Base-by-base conservation (phyloP, 208 protist genomes). In the Crithidia thermophila region DNA sequence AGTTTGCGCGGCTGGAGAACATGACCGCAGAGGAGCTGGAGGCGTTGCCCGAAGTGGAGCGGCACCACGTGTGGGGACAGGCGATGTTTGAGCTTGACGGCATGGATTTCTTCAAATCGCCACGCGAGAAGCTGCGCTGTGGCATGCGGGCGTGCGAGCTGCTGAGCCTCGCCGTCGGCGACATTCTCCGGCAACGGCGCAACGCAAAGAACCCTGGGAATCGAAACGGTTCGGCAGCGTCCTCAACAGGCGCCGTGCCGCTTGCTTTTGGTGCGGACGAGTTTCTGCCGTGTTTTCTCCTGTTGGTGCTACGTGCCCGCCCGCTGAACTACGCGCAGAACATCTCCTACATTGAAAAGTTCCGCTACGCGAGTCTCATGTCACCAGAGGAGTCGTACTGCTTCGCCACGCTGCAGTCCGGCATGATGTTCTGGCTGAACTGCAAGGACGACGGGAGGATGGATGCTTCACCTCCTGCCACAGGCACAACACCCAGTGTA, bases 61-160 rank as follows among this genome's bases (percentile, higher is more conserved):
- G 50, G n/a, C 80, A 93, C 55, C 67, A 84, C 45, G 66, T 87
- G n/a, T 95, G 90, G 87, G 76, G 75, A 3, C 81, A 87, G 62
- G 85, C 85, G 21, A 91, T 95, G 84, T 85, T 90, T 40, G 90
- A 93, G 51, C 56, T 93, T 21, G 85, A 95, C 36, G 90, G 70
- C n/a, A 95, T 95, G 87, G 85, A 91, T 57, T 85, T 90, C 57
- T 95, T 95, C 64, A 84, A 84, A 39, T 87, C 90, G 1, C 90
- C 90, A 8, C 69, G 83, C 20, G 85, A 93, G 27, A 95, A 95
- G 59, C 70, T 95, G 23, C 75, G 78, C 9, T 93, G 90, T 46
- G 73, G 70, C 1, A 82, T 95, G 75, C 84, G 87, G 8, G 72
- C 87, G 40, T 88, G 76, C 55, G 73, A 82, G 40, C 33, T 88